Percentiles rank a stretch among this genome's conserved stretches.
Evolutionary conservation across 306 rosid species (phyloP).

Genomic region (Quercus robur): DNA sequence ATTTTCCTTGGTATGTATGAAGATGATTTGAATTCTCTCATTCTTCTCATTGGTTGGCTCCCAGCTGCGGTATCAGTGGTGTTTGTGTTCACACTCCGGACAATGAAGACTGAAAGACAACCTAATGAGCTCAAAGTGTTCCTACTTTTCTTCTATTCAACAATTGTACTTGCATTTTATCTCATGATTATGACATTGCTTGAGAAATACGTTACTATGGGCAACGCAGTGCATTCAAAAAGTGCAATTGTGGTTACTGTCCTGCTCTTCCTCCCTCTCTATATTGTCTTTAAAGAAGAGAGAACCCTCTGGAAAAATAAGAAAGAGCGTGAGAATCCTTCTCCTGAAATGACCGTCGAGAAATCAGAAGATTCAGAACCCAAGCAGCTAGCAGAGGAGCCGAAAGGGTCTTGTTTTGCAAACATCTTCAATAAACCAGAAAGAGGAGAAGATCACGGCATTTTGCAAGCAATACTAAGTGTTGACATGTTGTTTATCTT

Average conservation of each 20-base stretch:
- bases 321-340: background rate
- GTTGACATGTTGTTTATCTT: conserved; percentile 38
- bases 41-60: conserved; percentile 46
- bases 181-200: conserved; percentile 34
- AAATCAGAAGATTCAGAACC: background rate
- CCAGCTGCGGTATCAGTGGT: conserved; percentile 31
- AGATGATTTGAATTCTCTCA: conserved; percentile 32
- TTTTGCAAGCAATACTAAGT: conserved; percentile 43
- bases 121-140: conserved; percentile 35
- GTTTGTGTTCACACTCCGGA: conserved; percentile 38
- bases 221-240: conserved; percentile 18
- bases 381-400: background rate
- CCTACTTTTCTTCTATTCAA: conserved; percentile 31
- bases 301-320: conserved; percentile 14
- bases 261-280: conserved; percentile 30
- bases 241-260: conserved; percentile 18
- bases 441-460: conserved; percentile 52
- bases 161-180: conserved; percentile 36
- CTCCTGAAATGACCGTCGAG: background rate
- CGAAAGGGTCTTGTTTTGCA: conserved; percentile 2
- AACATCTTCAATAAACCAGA: conserved; percentile 19
- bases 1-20: conserved; percentile 41
- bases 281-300: conserved; percentile 36
- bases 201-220: conserved; percentile 17
- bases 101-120: conserved; percentile 19